Percentiles rank a stretch among this genome's conserved stretches.
These are phyloP conservation scores for Microbotryum violaceum DNA, from an alignment of 1,284 basidiomycete species.

Conservation along the genomic window DNA sequence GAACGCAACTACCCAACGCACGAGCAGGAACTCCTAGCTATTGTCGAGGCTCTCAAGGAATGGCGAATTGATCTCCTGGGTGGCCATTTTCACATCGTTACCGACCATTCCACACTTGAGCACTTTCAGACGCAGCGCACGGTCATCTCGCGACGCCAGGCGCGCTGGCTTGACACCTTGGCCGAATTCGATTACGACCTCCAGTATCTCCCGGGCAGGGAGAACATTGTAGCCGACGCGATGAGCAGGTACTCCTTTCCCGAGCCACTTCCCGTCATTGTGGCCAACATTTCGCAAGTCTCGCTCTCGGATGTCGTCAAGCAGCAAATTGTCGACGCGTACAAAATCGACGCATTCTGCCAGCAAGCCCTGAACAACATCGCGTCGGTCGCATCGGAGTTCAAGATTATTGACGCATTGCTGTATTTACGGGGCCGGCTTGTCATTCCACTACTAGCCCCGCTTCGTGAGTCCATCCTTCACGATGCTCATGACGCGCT, in stretches of 20 bases:
- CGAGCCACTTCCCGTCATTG: too few relatives aligned
- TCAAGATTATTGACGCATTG: constrained; percentile 18
- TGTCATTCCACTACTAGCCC: too few relatives aligned
- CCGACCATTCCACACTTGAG: constrained; percentile 46
- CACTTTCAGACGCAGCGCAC: too few relatives aligned
- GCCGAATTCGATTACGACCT: too few relatives aligned
- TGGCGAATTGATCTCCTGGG: constrained; percentile 32
- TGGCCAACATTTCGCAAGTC: constrained; percentile 41
- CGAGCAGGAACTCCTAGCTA: constrained; percentile 22
- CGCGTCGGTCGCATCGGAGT: neutral
- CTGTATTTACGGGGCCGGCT: too few relatives aligned
- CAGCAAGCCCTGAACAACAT: constrained; percentile 25
- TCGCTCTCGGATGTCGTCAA: constrained; percentile 33
- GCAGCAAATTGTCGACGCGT: constrained; percentile 36
- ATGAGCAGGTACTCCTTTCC: constrained; percentile 17
- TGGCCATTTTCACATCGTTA: constrained; percentile 39
- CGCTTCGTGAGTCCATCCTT: too few relatives aligned
- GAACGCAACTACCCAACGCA: constrained; percentile 25
- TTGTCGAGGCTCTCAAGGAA: constrained; percentile 18
- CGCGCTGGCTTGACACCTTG: too few relatives aligned
- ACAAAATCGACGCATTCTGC: constrained; percentile 38
- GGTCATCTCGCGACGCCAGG: too few relatives aligned
- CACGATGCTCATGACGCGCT: too few relatives aligned
- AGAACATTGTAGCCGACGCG: constrained; percentile 35
- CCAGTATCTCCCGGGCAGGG: too few relatives aligned